Evolutionary conservation across 2,329 filamentous ascomycete genomes (phyloP).

Genomic region (Colletotrichum acutatum): DNA sequence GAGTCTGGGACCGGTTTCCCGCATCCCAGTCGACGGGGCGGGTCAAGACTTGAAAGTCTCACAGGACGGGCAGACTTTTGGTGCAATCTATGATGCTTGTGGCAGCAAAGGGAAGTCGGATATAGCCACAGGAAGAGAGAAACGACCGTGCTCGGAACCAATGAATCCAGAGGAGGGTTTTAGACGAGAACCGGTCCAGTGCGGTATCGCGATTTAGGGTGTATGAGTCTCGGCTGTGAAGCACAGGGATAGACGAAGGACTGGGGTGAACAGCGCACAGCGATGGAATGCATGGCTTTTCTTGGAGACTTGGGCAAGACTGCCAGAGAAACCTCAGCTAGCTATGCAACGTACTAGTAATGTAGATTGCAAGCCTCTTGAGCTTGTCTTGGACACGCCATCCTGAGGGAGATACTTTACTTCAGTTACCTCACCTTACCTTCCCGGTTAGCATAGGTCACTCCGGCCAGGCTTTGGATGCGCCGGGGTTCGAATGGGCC

Average conservation of each 20-base stretch:
- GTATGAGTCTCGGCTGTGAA: background rate
- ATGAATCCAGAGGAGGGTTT: background rate
- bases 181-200: constrained; percentile 5
- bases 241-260: constrained; percentile 20
- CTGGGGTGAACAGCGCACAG: constrained; percentile 8
- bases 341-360: constrained; percentile 1
- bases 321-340: background rate
- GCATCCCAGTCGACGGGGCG: constrained; percentile 11
- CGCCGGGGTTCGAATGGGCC: constrained; percentile 7
- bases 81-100: constrained; percentile 3
- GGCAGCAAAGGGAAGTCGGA: constrained; percentile 24
- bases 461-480: constrained; percentile 9
- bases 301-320: background rate
- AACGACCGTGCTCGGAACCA: constrained; percentile 8
- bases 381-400: constrained; percentile 8
- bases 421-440: background rate
- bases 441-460: background rate
- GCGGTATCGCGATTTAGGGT: constrained; percentile 8
- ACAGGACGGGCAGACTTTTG: background rate
- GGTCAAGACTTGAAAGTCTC: constrained; percentile 7
- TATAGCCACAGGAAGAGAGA: background rate
- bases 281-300: constrained; percentile 10
- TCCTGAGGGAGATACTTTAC: background rate
- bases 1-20: background rate
- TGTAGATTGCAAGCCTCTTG: background rate